Percentiles rank a stretch among this genome's conserved stretches.
phyloP scores from a whole-genome alignment of 805 yeast species.

The Yamadazyma nakazawae region DNA sequence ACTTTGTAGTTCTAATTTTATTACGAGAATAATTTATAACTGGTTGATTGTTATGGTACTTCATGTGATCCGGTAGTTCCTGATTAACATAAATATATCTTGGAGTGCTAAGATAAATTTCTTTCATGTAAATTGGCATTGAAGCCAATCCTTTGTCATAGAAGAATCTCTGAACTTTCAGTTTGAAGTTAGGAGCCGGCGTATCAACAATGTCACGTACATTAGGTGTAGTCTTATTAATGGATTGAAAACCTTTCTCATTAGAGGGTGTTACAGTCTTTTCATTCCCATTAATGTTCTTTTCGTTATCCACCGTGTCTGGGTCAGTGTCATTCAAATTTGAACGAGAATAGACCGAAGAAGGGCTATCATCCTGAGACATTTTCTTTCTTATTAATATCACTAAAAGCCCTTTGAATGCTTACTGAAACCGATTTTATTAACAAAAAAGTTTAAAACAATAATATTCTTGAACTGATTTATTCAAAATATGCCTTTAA shows the following conservation, averaged over 20 bases:
- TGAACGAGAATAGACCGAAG: conserved; percentile 1
- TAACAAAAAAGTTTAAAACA: too few relatives aligned
- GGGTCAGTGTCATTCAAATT: conserved; percentile 5
- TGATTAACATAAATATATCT: conserved; percentile 49
- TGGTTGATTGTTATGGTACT: conserved; percentile 31
- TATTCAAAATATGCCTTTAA: too few relatives aligned
- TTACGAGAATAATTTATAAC: conserved; percentile 45
- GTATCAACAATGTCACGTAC: conserved; percentile 10
- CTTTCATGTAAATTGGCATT: conserved; percentile 33
- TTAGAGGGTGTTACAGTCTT: not conserved
- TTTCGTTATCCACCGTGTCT: not conserved
- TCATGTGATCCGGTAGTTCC: conserved; percentile 44
- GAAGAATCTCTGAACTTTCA: conserved; percentile 17
- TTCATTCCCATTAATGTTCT: not conserved
- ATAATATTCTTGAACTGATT: too few relatives aligned
- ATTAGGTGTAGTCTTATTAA: not conserved
- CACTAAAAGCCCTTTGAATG: too few relatives aligned
- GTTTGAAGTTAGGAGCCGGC: conserved; percentile 22
- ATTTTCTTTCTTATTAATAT: not conserved
- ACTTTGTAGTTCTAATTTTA: conserved; percentile 61
- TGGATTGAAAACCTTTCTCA: not conserved
- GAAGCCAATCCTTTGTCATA: conserved; percentile 22
- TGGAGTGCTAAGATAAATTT: conserved; percentile 37
- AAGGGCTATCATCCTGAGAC: conserved; percentile 3
- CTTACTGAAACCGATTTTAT: too few relatives aligned